Evolutionary conservation across 78 protist species (phyloP), one percentile per base, ranked within the genome.

Genomic region (Cavenderia fasciculata): DNA sequence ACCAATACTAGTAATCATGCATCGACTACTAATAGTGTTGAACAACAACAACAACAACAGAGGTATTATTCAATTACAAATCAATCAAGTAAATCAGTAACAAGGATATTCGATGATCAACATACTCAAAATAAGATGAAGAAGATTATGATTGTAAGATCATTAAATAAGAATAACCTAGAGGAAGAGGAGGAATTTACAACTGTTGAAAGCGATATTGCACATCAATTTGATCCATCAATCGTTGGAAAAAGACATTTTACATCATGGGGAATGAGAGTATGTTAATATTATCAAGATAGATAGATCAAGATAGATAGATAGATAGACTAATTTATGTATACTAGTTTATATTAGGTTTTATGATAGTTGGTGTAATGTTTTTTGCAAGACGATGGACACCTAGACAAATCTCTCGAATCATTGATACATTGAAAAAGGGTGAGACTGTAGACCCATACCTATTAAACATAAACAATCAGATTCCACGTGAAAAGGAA

Each of bases 321-420:
- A 44, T 44, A 44, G 10, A 44, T 10, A 6, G 10, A 44, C 49
- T 19, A 19, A 52, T 52, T 19, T 52, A 52, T 52, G 21, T 52
- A 52, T 52, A n/a, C 14, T 44, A 75, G 88, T 82, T 82, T 68
- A 19, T 82, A 57, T 33, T 82, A 63, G 90, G 90, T 18, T 82
- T 82, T 56, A 34, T 78, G 36, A 56, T 82, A 18, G 70, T 82
- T 31, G 90, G 90, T 44, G 21, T 82, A 23, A 82, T 82, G 90
- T 82, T 54, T 43, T 68, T 82, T 44, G 73, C 73, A 69, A 65
- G 90, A 52, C 65, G 90, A 82, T 82, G 90, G 90, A 54, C 59
- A 68, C 90, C 90, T 1, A 65, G 90, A 65, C 90, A 82, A 43
- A 57, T 68, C 27, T 59, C 54, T 29, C 40, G 90, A 6, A 82